phyloP scores from a whole-genome alignment of 1,284 basidiomycete genomes.

The Lentinus polychrous region DNA sequence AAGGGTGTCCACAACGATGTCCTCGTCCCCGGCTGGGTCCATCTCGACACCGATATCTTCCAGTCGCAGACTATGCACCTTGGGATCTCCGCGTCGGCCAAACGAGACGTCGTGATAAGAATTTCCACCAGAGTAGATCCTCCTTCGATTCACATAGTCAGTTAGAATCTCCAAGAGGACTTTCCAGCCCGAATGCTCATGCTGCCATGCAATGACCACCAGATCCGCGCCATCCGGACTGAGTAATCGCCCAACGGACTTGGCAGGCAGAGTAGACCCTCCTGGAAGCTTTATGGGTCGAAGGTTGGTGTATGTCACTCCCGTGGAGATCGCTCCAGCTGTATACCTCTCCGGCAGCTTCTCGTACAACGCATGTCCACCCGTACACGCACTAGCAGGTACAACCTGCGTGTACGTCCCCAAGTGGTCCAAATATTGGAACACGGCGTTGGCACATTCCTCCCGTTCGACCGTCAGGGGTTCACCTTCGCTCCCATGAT shows the following conservation, averaged over 20 bases:
- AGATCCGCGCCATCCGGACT: conserved; percentile 66
- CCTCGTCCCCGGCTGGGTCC: conserved; percentile 47
- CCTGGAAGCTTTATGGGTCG: conserved; percentile 70
- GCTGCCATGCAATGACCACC: conserved; percentile 76
- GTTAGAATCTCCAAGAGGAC: conserved; percentile 72
- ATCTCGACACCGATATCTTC: conserved; percentile 68
- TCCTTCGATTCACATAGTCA: conserved; percentile 58
- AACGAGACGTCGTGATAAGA: conserved; percentile 48
- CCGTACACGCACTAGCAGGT: conserved; percentile 48
- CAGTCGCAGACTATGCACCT: conserved; percentile 42
- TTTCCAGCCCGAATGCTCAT: conserved; percentile 78
- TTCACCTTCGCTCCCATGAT: conserved; percentile 33
- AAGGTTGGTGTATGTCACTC: conserved; percentile 58
- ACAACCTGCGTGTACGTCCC: conserved; percentile 73
- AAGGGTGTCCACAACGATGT: conserved; percentile 62
- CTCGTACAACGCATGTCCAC: conserved; percentile 65
- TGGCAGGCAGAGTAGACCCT: conserved; percentile 59
- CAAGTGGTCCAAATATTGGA: conserved; percentile 68
- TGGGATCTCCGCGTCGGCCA: conserved; percentile 30
- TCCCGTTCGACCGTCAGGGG: conserved; percentile 35
- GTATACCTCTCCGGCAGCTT: conserved; percentile 55
- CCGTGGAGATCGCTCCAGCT: conserved; percentile 40
- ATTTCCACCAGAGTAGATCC: conserved; percentile 28
- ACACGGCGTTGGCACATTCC: conserved; percentile 59
- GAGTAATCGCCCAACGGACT: conserved; percentile 65